Evolutionary conservation across 2,329 filamentous ascomycete species (phyloP), one percentile per base, ranked within the genome.

Genomic region (Sporothrix luriei): DNA sequence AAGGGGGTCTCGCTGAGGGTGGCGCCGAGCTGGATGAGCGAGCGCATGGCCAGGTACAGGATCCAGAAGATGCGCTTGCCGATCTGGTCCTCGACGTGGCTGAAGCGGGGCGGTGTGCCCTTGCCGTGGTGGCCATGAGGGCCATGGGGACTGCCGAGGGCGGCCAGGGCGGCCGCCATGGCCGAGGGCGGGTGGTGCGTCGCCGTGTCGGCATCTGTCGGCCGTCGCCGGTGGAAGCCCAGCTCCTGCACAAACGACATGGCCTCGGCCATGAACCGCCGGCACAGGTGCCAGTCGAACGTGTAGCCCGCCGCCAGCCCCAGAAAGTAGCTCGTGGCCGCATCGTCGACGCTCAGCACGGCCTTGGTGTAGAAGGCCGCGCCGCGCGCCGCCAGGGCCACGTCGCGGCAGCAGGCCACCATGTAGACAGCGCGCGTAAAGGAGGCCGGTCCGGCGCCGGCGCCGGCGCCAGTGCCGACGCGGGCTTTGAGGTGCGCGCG

Each of bases 1-100:
- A 97, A 88, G 48, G 91, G 85, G 49, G 94, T 81, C 74, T 93
- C 91, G 48, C 87, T 87, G 72, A 91, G 89, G 0, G 87, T 87
- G 19, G 87, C 87, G 46, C 92, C 92, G 21, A 95, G 81, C 76
- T 97, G 93, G 69, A 91, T 87, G 78, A 96, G 87, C 0, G 92
- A 91, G 72, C 89, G 85, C 71, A 92, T 86, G 46, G 90, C 90
- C 5, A 93, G 87, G 72, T 95, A 88, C 74, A 93, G 84, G 26
- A 91, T 90, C 89, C 93, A 97, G 78, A 96, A 97, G 52, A 97
- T 89, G 72, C 91, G 87, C 77, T 91, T 90, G 61, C 90, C 88
- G 61, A 91, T 85, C 78, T 93, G 90, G 75, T 90, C 87, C 75
- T 89, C 88, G 66, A 93, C 85, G 64, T 90, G 89, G 74, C 92